Conservation (phyloP, 2,329 filamentous ascomycete species). For the Neophaeococcomyces aloes region DNA sequence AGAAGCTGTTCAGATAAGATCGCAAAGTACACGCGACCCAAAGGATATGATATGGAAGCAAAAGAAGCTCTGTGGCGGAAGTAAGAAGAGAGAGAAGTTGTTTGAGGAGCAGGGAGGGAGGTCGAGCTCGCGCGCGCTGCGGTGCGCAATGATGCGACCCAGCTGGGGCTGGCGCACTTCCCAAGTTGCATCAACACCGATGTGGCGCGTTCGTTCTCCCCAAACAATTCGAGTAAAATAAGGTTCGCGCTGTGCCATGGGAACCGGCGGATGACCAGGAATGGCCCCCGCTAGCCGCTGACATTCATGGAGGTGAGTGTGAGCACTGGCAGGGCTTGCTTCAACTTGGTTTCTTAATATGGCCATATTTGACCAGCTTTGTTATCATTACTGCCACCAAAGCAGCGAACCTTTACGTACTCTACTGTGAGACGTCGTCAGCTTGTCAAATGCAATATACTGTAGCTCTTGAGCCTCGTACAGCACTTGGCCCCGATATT, state of each 20-base stretch:
- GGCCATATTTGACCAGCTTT: no score
- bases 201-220: background rate
- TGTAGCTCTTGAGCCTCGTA: no score
- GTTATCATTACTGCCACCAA: no score
- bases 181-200: slow-evolving; percentile 3
- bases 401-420: no score
- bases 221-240: background rate
- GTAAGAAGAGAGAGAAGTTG: slow-evolving; percentile 5
- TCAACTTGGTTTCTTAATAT: no score
- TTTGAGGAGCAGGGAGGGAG: background rate
- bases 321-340: no score
- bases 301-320: no score
- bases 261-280: background rate
- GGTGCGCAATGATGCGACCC: background rate
- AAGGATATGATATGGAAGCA: slow-evolving; percentile 2
- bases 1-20: slow-evolving; percentile 3
- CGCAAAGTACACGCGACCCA: slow-evolving; percentile 15
- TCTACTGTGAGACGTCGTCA: no score
- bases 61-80: slow-evolving; percentile 4
- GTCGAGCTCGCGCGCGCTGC: background rate
- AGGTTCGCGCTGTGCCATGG: slow-evolving; percentile 1
- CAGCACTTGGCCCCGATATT: no score
- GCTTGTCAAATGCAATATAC: no score
- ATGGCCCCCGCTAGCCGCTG: background rate
- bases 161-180: no score